These are phyloP conservation scores for Theobroma grandiflorum DNA, from an alignment of 441 rosid species.

Conservation along the genomic window DNA sequence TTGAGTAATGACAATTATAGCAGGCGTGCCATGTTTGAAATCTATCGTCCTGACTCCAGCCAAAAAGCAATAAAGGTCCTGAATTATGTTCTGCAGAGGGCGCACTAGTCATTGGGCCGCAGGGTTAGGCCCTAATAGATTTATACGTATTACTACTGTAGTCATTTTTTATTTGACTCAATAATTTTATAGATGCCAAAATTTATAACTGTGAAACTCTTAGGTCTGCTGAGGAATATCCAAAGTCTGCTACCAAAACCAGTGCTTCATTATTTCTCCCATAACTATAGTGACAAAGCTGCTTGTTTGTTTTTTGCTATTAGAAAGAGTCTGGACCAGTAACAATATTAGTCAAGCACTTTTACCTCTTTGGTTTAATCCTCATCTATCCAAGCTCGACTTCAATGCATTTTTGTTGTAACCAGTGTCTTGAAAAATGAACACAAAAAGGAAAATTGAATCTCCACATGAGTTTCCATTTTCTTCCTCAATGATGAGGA, in stretches of 20 bases:
- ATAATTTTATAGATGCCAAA: not conserved
- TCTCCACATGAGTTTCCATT: not conserved
- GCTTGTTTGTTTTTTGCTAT: not conserved
- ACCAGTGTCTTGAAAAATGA: not conserved
- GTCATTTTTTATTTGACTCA: not conserved
- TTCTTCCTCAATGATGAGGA: not conserved
- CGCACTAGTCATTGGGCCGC: not conserved
- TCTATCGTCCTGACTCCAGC: not conserved
- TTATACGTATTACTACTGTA: not conserved
- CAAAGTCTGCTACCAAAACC: not conserved
- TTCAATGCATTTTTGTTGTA: not conserved
- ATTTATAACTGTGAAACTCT: not conserved
- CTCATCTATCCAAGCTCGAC: not conserved
- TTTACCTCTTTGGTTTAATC: not conserved
- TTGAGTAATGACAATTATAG: not conserved
- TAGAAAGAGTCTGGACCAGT: not conserved
- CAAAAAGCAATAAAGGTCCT: not conserved
- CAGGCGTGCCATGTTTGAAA: slow-evolving; percentile 3
- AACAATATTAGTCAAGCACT: not conserved
- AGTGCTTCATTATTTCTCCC: not conserved
- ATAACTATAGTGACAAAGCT: not conserved
- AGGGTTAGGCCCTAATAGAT: not conserved
- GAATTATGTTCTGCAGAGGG: not conserved
- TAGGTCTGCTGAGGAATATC: not conserved
- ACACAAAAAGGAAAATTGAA: not conserved